Evolutionary conservation across 768 basidiomycete genomes (phyloP).

Genomic region (Termitomyces sp.): DNA sequence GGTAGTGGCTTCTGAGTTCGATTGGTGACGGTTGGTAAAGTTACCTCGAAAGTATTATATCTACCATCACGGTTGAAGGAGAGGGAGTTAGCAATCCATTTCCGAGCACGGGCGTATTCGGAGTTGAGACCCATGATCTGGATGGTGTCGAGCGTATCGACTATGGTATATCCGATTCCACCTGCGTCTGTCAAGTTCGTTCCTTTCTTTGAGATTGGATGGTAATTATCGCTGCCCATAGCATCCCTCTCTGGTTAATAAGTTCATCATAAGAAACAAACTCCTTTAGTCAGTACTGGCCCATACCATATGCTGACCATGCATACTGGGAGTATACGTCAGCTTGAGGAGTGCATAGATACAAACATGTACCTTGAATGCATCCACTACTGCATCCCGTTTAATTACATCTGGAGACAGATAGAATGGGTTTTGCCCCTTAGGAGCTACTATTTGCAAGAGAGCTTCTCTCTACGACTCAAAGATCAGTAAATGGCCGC

Average conservation of each 20-base stretch:
- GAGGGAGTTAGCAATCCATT: constrained; percentile 70
- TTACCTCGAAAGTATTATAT: constrained; percentile 87
- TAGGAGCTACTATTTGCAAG: background rate
- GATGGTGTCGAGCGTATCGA: constrained; percentile 87
- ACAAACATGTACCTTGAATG: constrained; percentile 61
- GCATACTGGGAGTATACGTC: constrained; percentile 53
- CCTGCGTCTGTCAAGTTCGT: constrained; percentile 73
- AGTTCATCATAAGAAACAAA: background rate
- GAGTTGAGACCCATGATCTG: constrained; percentile 79
- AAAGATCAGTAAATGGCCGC: background rate
- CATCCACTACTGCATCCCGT: constrained; percentile 65
- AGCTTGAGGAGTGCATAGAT: constrained; percentile 1
- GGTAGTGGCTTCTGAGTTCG: background rate
- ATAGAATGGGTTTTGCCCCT: background rate
- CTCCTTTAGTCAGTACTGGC: too few relatives aligned
- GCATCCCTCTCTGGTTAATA: constrained; percentile 69
- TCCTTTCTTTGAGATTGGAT: constrained; percentile 72
- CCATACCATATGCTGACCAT: constrained; percentile 87
- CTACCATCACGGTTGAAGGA: constrained; percentile 76
- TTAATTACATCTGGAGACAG: constrained; percentile 51
- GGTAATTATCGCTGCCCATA: constrained; percentile 91
- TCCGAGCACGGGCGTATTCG: constrained; percentile 74
- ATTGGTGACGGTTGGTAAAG: constrained; percentile 13
- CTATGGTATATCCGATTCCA: constrained; percentile 86
- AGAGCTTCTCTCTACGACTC: background rate